Evolutionary conservation across 495 filamentous ascomycete species (phyloP).

Genomic region (Podospora pseudopauciseta): DNA sequence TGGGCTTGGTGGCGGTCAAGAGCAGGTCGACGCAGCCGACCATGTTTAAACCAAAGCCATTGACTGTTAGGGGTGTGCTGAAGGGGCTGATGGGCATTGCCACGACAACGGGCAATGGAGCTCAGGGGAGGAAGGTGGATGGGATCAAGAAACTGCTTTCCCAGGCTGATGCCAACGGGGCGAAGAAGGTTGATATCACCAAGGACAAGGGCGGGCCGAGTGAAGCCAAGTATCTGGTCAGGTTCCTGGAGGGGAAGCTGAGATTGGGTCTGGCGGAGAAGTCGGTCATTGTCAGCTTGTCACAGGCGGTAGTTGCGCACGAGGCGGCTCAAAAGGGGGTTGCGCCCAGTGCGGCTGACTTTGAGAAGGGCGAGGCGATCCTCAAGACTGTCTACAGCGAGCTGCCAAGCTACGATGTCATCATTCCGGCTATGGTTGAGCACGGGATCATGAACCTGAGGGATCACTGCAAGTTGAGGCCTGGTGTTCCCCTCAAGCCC

Average conservation of each 20-base stretch:
- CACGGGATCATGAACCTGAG: conserved; percentile 78
- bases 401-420: conserved; percentile 90
- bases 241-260: conserved; percentile 91
- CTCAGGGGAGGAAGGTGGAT: conserved; percentile 86
- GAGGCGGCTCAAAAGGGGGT: conserved; percentile 65
- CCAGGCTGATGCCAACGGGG: conserved; percentile 67
- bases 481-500: conserved; percentile 92
- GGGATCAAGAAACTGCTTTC: conserved; percentile 93
- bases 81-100: conserved; percentile 87
- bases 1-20: conserved; percentile 92
- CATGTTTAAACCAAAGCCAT: conserved; percentile 92
- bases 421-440: conserved; percentile 82
- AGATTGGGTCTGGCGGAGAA: conserved; percentile 88
- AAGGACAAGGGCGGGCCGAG: conserved; percentile 92
- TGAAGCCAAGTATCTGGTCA: conserved; percentile 89
- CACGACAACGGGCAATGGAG: conserved; percentile 77
- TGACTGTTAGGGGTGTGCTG: conserved; percentile 83
- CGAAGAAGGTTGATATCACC: conserved; percentile 78
- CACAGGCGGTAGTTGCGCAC: conserved; percentile 81
- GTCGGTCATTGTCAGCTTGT: conserved; percentile 82
- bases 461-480: conserved; percentile 86
- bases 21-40: conserved; percentile 90
- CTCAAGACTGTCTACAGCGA: conserved; percentile 92
- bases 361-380: conserved; percentile 77
- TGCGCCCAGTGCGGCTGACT: conserved; percentile 64